These are phyloP conservation scores for Nakazawaea wickerhamii DNA, from an alignment of 805 yeast species.

Conservation along the genomic window DNA sequence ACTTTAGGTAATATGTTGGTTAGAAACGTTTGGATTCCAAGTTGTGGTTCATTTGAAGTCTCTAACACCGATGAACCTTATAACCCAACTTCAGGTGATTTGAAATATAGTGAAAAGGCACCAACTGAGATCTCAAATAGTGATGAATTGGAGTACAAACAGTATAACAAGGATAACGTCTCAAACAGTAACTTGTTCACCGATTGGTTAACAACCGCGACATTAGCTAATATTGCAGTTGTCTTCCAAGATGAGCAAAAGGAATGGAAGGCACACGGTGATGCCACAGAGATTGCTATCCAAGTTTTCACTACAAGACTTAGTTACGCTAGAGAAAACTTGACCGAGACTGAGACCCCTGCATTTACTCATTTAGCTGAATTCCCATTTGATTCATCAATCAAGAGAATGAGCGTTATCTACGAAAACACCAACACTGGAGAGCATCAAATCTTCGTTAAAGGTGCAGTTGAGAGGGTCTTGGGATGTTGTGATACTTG, in stretches of 20 bases:
- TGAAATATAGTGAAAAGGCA: conserved; percentile 28
- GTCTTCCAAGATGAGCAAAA: conserved; percentile 44
- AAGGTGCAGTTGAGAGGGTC: conserved; percentile 76
- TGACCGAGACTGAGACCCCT: conserved; percentile 33
- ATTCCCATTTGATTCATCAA: conserved; percentile 70
- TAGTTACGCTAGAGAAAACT: conserved; percentile 38
- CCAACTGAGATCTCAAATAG: conserved; percentile 35
- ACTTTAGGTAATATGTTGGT: conserved; percentile 78
- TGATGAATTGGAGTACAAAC: conserved; percentile 28
- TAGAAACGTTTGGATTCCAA: conserved; percentile 65
- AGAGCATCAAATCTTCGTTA: conserved; percentile 36
- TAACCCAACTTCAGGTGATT: conserved; percentile 56
- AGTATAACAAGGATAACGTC: conserved; percentile 19
- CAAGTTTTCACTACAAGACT: conserved; percentile 69
- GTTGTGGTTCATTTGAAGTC: conserved; percentile 51
- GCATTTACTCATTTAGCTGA: conserved; percentile 47
- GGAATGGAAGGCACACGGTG: conserved; percentile 80
- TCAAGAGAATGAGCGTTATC: conserved; percentile 68
- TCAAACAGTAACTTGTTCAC: conserved; percentile 25
- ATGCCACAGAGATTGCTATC: conserved; percentile 85
- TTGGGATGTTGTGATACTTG: conserved; percentile 50
- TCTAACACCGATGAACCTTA: conserved; percentile 53
- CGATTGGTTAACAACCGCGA: conserved; percentile 59
- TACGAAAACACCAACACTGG: conserved; percentile 32
- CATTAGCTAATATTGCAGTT: conserved; percentile 75